These are phyloP conservation scores for Podaxis sp. DNA, from an alignment of 768 basidiomycete species.

Conservation along the genomic window DNA sequence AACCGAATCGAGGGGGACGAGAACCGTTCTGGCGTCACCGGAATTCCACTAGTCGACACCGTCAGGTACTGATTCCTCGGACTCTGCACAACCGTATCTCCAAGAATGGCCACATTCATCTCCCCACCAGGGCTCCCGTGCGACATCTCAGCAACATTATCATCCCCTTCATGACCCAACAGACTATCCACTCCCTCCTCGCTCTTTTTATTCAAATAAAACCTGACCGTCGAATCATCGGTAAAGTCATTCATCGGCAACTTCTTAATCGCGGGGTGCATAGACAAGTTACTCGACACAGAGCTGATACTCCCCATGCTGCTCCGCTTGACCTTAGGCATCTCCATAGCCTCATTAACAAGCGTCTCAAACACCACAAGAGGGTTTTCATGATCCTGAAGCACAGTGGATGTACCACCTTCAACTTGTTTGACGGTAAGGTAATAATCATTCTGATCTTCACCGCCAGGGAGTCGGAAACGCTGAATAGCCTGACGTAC, in stretches of 20 bases:
- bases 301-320: constrained; percentile 93
- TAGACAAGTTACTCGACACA: constrained; percentile 85
- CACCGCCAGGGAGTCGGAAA: constrained; percentile 73
- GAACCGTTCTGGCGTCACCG: constrained; percentile 63
- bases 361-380: constrained; percentile 87
- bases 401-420: constrained; percentile 74
- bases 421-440: constrained; percentile 93
- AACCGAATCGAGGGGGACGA: constrained; percentile 83
- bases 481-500: constrained; percentile 92
- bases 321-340: constrained; percentile 88
- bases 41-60: constrained; percentile 28
- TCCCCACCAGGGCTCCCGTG: constrained; percentile 14
- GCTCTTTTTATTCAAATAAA: constrained; percentile 78
- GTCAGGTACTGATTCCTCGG: constrained; percentile 37
- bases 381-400: constrained; percentile 72
- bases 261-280: constrained; percentile 94
- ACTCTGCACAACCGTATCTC: constrained; percentile 19
- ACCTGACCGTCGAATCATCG: constrained; percentile 95
- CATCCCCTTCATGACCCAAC: constrained; percentile 35
- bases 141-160: constrained; percentile 35
- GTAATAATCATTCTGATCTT: constrained; percentile 68
- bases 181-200: constrained; percentile 34
- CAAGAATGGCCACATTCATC: not conserved
- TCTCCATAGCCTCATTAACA: constrained; percentile 72
- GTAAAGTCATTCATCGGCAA: constrained; percentile 97